Conservation (phyloP, 2,329 filamentous ascomycete species). For the Arthrobotrys pseudoclavata region DNA sequence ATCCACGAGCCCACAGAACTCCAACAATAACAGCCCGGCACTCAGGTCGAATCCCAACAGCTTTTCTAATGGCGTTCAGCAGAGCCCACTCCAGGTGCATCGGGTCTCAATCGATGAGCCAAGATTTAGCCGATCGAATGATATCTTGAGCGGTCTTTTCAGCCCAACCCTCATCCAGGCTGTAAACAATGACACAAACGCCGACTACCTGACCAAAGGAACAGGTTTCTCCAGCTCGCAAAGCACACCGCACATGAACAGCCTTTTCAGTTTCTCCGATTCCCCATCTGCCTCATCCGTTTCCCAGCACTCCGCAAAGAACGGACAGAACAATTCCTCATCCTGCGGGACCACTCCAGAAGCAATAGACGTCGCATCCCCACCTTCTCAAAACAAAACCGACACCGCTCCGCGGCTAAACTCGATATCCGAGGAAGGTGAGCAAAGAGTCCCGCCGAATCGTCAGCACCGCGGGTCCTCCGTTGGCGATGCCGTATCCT, state of each 20-base stretch:
- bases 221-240: conserved; percentile 65
- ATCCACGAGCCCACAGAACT: conserved; percentile 41
- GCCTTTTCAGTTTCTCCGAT: conserved; percentile 65
- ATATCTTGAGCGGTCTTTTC: conserved; percentile 69
- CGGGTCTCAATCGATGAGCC: conserved; percentile 54
- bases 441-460: conserved; percentile 57
- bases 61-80: conserved; percentile 63
- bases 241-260: conserved; percentile 62
- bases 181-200: conserved; percentile 67
- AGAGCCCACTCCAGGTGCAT: conserved; percentile 52
- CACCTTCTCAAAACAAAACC: conserved; percentile 51
- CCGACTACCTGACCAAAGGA: conserved; percentile 67
- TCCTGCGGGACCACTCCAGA: conserved; percentile 64
- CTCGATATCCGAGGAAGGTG: conserved; percentile 60
- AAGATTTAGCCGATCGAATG: conserved; percentile 53
- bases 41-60: conserved; percentile 66
- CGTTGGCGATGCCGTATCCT: conserved; percentile 66
- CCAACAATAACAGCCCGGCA: conserved; percentile 64
- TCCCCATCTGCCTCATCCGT: conserved; percentile 71
- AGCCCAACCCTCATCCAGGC: conserved; percentile 71
- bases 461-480: conserved; percentile 49
- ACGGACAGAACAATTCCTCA: conserved; percentile 60
- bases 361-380: conserved; percentile 61
- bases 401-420: conserved; percentile 52
- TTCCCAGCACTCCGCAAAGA: conserved; percentile 66